These are phyloP conservation scores for Penicillium manginii DNA, from an alignment of 495 filamentous ascomycete genomes.

Conservation along the genomic window DNA sequence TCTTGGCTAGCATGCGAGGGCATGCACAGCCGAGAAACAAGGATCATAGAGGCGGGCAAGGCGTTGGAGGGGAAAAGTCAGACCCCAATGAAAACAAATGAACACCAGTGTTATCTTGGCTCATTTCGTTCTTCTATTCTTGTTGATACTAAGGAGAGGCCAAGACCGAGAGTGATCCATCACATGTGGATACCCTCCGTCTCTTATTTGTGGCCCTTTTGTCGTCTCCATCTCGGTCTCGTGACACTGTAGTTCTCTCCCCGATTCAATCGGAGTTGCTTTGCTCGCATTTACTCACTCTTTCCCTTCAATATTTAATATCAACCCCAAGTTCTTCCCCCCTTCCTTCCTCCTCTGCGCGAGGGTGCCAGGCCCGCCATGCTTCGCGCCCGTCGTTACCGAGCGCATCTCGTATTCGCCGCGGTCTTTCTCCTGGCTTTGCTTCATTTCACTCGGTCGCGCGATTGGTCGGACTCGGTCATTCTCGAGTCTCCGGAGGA, in stretches of 20 bases:
- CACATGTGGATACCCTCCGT: slow-evolving; percentile 24
- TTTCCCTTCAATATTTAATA: not conserved
- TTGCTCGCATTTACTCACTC: no score
- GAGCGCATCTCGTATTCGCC: slow-evolving; percentile 72
- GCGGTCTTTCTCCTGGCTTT: slow-evolving; percentile 65
- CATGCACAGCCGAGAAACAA: not conserved
- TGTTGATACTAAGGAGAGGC: no score
- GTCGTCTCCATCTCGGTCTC: slow-evolving; percentile 11
- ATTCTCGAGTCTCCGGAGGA: slow-evolving; percentile 16
- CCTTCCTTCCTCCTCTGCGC: slow-evolving; percentile 4
- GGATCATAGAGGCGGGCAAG: not conserved
- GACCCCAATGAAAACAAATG: no score
- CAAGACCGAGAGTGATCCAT: slow-evolving; percentile 13
- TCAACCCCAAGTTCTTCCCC: not conserved
- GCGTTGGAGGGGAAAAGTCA: no score
- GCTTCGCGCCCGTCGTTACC: slow-evolving; percentile 78
- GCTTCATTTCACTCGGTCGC: slow-evolving; percentile 60
- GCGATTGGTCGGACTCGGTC: slow-evolving; percentile 30
- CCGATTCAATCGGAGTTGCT: not conserved
- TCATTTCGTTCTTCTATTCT: no score
- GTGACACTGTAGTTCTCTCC: slow-evolving; percentile 18
- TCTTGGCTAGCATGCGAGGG: slow-evolving; percentile 5
- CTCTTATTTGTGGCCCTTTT: slow-evolving; percentile 8
- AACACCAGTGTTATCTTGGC: no score
- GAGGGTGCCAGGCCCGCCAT: slow-evolving; percentile 49